Evolutionary conservation across 2,329 filamentous ascomycete genomes (phyloP), one percentile per base, ranked within the genome.

Genomic region (Monilinia polystroma): DNA sequence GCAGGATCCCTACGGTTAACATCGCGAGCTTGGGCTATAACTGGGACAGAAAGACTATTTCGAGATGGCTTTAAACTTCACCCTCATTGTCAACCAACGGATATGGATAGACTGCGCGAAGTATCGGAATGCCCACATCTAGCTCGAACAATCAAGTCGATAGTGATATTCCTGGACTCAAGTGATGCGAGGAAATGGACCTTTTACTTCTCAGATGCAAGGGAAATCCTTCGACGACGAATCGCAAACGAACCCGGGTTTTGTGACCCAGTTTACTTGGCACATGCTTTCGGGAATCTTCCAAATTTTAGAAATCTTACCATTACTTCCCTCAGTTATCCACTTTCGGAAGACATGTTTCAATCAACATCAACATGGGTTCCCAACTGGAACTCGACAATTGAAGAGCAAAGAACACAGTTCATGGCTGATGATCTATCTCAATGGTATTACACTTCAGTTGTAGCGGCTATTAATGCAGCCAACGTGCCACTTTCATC

Each of bases 401-500:
- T 60, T 18, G 63, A 60, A 43, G 35, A 65, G 11, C 55, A 66
- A 20, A 52, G 63, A 35, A 52, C 47, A 43, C 63, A 60, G 23
- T 60, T 66, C 38, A 60, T 66, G 55, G 63, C 63, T 20, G 63
- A 66, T 43, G 63, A 66, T 43, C 20, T 66, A 11, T 60, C 63
- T 8, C 63, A 66, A 43, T 66, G 64, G 64, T 66, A 66, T 63
- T 66, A 63, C 16, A 66, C 56, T 41, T 66, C 64, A 5, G 63
- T 56, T 29, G 41, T 66, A 20, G 57, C 58, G 12, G 64, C 64
- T 14, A 16, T 66, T 16, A 63, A 62, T 47, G 58, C 64, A 14
- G 58, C 64, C 1, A 53, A 62, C 14, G 41, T 55, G 2, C 12
- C 51, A 14, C 64, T 63, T 29, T 49, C 49, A 26, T 63, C 57